A percentile compares a stretch with the other conserved stretches of the same genome.
These are phyloP conservation scores for Niveomyces coronatus DNA, from an alignment of 2,329 filamentous ascomycete genomes.

Conservation along the genomic window DNA sequence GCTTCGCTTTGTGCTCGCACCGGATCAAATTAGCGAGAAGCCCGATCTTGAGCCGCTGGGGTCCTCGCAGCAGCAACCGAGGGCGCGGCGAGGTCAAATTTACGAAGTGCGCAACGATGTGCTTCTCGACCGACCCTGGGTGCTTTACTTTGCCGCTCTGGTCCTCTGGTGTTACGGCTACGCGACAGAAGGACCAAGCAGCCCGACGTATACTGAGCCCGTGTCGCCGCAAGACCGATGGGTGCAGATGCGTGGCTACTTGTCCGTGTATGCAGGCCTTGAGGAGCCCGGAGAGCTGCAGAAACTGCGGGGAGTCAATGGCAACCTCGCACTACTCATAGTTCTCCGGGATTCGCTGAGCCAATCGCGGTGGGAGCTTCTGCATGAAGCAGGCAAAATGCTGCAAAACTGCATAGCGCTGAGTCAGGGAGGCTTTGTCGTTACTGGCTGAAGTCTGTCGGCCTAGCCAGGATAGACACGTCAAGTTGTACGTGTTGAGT, in stretches of 20 bases:
- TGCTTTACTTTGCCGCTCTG: slow-evolving; percentile 83
- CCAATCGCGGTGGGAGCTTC: slow-evolving; percentile 79
- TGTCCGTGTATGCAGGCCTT: slow-evolving; percentile 62
- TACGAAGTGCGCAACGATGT: slow-evolving; percentile 86
- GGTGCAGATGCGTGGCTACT: slow-evolving; percentile 68
- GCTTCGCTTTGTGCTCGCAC: slow-evolving; percentile 70
- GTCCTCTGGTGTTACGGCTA: slow-evolving; percentile 95
- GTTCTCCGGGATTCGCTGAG: slow-evolving; percentile 73
- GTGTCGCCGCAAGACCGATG: slow-evolving; percentile 54
- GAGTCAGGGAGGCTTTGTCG: slow-evolving; percentile 24
- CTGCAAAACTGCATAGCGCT: slow-evolving; percentile 69
- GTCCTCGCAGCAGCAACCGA: slow-evolving; percentile 26
- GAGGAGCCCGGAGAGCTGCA: slow-evolving; percentile 68
- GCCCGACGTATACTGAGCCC: slow-evolving; percentile 33
- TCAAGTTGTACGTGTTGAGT: too few relatives aligned
- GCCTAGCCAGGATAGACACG: too few relatives aligned
- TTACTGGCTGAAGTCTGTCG: slow-evolving; percentile 1
- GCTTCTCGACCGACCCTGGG: slow-evolving; percentile 86
- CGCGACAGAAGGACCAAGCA: slow-evolving; percentile 74
- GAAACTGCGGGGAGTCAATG: slow-evolving; percentile 64
- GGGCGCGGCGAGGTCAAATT: too few relatives aligned
- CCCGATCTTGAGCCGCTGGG: slow-evolving; percentile 29
- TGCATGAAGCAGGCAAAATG: slow-evolving; percentile 76
- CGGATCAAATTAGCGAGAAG: slow-evolving; percentile 28
- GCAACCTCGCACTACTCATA: slow-evolving; percentile 70